Base-by-base conservation (phyloP, 768 basidiomycete species). In the Termitomyces sp. region DNA sequence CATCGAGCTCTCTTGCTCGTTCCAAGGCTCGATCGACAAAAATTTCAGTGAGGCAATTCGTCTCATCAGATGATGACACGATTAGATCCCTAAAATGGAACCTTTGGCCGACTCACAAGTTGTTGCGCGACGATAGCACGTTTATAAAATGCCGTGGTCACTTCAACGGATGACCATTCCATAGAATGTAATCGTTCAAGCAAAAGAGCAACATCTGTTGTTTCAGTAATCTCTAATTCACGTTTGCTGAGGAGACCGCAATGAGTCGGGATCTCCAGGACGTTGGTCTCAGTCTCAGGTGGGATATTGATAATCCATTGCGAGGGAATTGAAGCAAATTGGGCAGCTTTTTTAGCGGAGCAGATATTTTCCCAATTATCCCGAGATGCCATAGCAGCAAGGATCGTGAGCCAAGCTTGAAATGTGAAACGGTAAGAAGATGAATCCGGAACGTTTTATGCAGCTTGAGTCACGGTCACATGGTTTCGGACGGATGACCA, bases 101-200 rank as follows among this genome's bases (percentile, higher is more conserved):
- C 10, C 11, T 34, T 38, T 21, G 22, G 37, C 19, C 6, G 19
- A 57, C 22, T 19, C 41, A 85, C 83, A 30, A 87, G 67, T 63
- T 87, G 85, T 12, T 89, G 85, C 2, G 85, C 85, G 28, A 88
- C 64, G 34, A 84, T 75, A 1, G 87, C 87, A 8, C 85, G 73
- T 64, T 87, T 86, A 66, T 77, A 83, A 65, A 81, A 87, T 0
- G 85, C 84, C 0, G 69, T 77, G 0, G 81, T 81, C 7, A 86
- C 84, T 21, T 79, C 76, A 2, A 81, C 77, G 1, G 83, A 75
- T 1, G 81, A 73, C 79, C 80, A 85, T 54, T 74, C 66, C 2
- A 70, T 71, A 0, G 60, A 65, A 22, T 73, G 75, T 8, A 88
- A 66, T 47, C 75, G 81, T 40, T 69, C 50, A 9, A 86, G 70